Percentiles rank a stretch among this genome's conserved stretches.
phyloP scores from a whole-genome alignment of 352 stramenopile species.

The Phytophthora sojae region DNA sequence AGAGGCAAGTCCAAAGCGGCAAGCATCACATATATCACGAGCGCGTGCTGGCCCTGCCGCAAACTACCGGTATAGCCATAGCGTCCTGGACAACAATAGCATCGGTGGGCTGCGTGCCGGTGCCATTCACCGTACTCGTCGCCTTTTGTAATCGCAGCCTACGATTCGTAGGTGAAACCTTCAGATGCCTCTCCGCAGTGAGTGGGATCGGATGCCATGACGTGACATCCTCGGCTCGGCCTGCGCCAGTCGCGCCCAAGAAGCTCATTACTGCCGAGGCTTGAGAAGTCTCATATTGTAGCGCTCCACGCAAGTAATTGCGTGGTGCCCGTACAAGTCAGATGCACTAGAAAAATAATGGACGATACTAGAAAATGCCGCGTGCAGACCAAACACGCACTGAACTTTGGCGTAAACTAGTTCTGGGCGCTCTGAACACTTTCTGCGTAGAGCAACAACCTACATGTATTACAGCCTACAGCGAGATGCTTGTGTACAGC shows the following conservation, averaged over 20 bases:
- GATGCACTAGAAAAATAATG: background rate
- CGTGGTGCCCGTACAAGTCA: background rate
- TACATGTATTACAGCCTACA: too few species aligned
- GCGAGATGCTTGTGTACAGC: background rate
- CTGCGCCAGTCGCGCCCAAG: background rate
- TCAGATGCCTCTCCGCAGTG: background rate
- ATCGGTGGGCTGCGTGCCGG: too few species aligned
- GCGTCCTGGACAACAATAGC: background rate
- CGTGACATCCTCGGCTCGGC: background rate
- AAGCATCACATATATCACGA: constrained; percentile 1
- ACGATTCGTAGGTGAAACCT: background rate
- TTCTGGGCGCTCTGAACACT: background rate
- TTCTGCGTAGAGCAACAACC: background rate
- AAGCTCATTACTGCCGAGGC: constrained; percentile 7
- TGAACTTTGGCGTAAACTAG: constrained; percentile 24
- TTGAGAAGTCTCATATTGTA: background rate
- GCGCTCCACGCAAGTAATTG: background rate
- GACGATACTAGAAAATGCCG: background rate
- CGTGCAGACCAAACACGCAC: background rate
- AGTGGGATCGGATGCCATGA: background rate
- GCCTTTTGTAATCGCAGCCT: background rate
- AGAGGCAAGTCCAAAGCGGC: background rate
- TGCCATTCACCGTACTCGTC: background rate
- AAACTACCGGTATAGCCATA: background rate
- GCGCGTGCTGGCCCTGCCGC: background rate